Evolutionary conservation across 345 rosid genomes (phyloP).

Genomic region (Populus simonii): DNA sequence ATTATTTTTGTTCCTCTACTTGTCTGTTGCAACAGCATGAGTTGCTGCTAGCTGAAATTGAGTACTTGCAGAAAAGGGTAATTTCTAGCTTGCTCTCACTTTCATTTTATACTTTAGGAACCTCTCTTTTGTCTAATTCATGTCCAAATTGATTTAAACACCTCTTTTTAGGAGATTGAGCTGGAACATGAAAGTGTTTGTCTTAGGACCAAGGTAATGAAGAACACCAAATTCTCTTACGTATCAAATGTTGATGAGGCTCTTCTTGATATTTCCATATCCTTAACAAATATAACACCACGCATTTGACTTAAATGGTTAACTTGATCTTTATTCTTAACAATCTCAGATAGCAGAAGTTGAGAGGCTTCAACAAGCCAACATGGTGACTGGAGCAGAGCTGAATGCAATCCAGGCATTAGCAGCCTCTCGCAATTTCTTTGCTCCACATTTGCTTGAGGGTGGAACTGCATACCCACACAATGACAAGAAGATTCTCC

Average conservation of each 20-base stretch:
- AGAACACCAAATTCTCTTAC: neutral
- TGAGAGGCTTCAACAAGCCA: conserved; percentile 76
- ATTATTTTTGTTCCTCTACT: neutral
- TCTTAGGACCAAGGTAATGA: conserved; percentile 70
- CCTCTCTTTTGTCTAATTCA: neutral
- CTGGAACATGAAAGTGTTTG: conserved; percentile 80
- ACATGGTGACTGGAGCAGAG: conserved; percentile 69
- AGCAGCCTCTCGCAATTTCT: conserved; percentile 86
- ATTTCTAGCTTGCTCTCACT: neutral
- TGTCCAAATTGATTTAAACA: no score
- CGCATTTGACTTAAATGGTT: neutral
- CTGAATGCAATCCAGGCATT: conserved; percentile 74
- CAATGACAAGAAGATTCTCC: conserved; percentile 72
- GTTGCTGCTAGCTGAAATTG: conserved; percentile 88
- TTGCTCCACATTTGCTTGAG: conserved; percentile 52
- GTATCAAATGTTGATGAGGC: neutral
- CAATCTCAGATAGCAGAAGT: conserved; percentile 68
- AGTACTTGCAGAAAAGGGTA: conserved; percentile 87
- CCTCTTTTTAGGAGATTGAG: conserved; percentile 63
- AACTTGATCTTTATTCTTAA: neutral
- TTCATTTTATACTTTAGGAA: neutral
- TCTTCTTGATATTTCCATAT: neutral
- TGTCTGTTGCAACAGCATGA: conserved; percentile 62
- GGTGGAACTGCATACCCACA: conserved; percentile 47
- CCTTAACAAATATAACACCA: no score